A percentile compares a stretch with the other conserved stretches of the same genome.
Conservation (phyloP, 306 rosid species). For the Vigna angularis region DNA sequence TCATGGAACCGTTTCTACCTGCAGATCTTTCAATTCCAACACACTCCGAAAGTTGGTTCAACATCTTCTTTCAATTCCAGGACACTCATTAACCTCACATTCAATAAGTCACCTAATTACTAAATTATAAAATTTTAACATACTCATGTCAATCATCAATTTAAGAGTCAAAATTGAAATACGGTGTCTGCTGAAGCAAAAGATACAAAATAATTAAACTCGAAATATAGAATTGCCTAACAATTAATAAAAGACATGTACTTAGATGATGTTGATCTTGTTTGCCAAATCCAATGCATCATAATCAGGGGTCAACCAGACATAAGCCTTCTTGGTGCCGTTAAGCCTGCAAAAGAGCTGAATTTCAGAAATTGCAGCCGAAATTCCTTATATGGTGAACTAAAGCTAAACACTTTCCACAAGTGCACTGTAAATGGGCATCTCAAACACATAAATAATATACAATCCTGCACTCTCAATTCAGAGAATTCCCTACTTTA, state of each 20-base stretch:
- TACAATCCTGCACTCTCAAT: background rate
- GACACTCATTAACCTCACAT: background rate
- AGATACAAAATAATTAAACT: conserved; percentile 15
- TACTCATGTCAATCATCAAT: conserved; percentile 22
- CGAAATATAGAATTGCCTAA: conserved; percentile 41
- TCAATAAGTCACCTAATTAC: background rate
- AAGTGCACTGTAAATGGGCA: background rate
- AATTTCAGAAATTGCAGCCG: conserved; percentile 24
- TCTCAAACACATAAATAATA: background rate
- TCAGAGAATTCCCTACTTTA: background rate
- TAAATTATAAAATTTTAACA: background rate
- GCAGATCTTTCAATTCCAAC: no score
- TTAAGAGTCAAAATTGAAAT: conserved; percentile 51
- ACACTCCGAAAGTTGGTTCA: no score
- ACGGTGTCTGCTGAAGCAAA: conserved; percentile 16
- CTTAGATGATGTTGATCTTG: conserved; percentile 89
- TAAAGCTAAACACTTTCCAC: background rate
- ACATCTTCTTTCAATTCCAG: no score
- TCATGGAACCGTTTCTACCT: no score
- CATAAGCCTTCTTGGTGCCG: conserved; percentile 94
- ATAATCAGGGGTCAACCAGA: conserved; percentile 80
- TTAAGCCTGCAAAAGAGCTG: conserved; percentile 69
- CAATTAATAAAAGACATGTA: conserved; percentile 19
- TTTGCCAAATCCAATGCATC: conserved; percentile 92
- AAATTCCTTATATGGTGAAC: background rate